Evolutionary conservation across 202 grass and related monocot genomes (phyloP).

Genomic region (Panicum virgatum): DNA sequence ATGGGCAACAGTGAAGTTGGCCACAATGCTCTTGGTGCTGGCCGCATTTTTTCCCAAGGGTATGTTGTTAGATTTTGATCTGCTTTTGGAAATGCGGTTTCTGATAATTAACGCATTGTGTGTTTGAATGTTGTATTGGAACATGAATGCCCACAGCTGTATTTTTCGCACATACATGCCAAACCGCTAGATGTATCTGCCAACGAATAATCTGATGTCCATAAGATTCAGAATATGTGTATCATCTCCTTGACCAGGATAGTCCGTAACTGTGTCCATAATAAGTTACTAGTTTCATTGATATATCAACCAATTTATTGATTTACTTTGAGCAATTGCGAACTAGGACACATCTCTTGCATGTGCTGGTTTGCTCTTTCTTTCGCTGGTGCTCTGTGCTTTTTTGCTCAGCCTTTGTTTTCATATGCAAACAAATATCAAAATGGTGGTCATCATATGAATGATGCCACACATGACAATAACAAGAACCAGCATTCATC

Average conservation of each 20-base stretch:
- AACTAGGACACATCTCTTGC: not conserved
- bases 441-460: no score
- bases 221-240: not conserved
- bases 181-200: not conserved
- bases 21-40: conserved; percentile 97
- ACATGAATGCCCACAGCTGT: not conserved
- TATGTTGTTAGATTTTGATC: conserved; percentile 51
- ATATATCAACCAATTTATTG: not conserved
- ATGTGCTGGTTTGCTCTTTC: not conserved
- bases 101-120: not conserved
- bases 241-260: not conserved
- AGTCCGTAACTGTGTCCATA: not conserved
- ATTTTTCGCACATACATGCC: not conserved
- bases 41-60: conserved; percentile 92
- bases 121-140: not conserved
- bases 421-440: not conserved
- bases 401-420: not conserved
- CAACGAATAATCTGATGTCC: not conserved
- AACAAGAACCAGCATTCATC: no score
- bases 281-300: not conserved
- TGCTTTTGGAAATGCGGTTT: not conserved
- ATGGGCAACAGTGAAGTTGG: conserved; percentile 99
- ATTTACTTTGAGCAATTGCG: not conserved
- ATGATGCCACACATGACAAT: no score
- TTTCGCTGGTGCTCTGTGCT: not conserved